Base-by-base conservation (phyloP, 805 yeast genomes). In the Kockiozyma suomiensis region DNA sequence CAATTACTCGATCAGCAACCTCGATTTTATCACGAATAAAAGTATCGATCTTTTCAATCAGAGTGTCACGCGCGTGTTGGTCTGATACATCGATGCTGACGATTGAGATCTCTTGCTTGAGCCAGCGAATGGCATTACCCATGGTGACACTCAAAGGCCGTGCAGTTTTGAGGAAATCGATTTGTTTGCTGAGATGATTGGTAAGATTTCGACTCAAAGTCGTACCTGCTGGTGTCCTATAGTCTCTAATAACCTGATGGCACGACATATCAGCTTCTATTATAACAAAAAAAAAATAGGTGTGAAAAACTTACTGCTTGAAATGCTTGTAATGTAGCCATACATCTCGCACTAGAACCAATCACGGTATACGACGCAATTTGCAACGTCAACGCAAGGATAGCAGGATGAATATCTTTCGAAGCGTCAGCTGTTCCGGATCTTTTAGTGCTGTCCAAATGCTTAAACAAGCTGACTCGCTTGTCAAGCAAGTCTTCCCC, bases 91-190 rank as follows among this genome's bases (percentile, higher is more conserved):
- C 96, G 57, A 92, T 85, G 59, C 91, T 85, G 50, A 93, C 83
- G 45, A 82, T 80, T 0, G 97, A 85, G 56, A 94, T 93, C 72
- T 89, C 93, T 76, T 93, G 98, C 71, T 94, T 94, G 65, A 94
- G 80, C 97, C 97, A 92, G 69, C 99, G 84, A 66, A 94, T 94
- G 1, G 97, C 93, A 76, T 92, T 94, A 56, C 99, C 99, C 99
- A 94, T 94, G 0, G 97, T 83, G 1, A 92, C 88, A 57, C 94
- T 85, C 50, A 94, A 79, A 0, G 98, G 97, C 64, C 99, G 83
- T 2, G 97, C 92, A 8, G 90, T 84, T 69, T 90, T 93, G 68
- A 94, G 78, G 67, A 88, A 90, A 72, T 93, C 99, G 66, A 94
- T 94, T 75, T 94, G 99, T 70, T 88, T 90, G 10, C 96, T 85